phyloP scores from a whole-genome alignment of 2,329 filamentous ascomycete genomes.

The Zymoseptoria passerinii region DNA sequence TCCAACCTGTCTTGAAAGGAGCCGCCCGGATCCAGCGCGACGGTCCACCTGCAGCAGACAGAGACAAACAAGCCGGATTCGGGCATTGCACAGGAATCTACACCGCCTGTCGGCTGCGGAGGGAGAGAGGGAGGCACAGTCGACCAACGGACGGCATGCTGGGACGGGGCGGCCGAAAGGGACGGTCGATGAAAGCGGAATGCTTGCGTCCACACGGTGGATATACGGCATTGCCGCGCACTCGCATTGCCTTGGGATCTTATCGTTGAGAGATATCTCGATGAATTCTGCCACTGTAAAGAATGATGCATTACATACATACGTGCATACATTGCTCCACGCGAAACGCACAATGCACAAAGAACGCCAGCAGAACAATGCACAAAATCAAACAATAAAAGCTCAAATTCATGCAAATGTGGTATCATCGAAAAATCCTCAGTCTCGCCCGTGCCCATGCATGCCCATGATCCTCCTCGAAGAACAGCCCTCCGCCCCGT shows the following conservation, averaged over 20 bases:
- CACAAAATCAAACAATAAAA: neutral
- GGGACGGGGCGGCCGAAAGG: neutral
- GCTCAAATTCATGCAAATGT: neutral
- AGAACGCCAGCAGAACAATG: neutral
- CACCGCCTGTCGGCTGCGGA: neutral
- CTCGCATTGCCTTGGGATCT: too few relatives aligned
- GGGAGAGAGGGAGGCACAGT: neutral
- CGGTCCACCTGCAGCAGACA: neutral
- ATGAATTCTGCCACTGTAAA: too few relatives aligned
- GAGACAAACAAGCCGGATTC: neutral
- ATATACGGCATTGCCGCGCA: neutral
- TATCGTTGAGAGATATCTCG: too few relatives aligned
- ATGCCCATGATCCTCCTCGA: too few relatives aligned
- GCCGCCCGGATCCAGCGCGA: too few relatives aligned
- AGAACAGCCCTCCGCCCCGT: too few relatives aligned
- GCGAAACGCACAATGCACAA: neutral
- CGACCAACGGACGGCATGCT: neutral
- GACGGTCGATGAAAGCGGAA: neutral
- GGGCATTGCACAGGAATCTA: neutral
- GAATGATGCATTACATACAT: too few relatives aligned
- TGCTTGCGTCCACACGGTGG: neutral
- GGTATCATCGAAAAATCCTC: neutral
- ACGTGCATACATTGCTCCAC: neutral
- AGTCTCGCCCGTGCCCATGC: neutral
- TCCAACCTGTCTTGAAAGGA: too few relatives aligned